Conservation (phyloP, 83 land plant species). For the Picea abies region DNA sequence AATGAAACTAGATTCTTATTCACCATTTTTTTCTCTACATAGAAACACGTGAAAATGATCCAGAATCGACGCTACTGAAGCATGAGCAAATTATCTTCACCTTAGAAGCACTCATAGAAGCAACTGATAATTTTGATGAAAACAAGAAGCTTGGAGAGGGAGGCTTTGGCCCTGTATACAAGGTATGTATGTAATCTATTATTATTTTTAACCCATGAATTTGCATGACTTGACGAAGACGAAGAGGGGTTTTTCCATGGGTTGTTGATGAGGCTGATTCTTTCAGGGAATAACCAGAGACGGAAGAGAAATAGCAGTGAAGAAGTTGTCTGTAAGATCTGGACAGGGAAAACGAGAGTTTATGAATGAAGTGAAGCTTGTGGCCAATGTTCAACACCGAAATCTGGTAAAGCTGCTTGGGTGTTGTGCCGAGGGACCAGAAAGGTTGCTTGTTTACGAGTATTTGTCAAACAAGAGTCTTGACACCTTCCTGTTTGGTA, state of each 20-base stretch:
- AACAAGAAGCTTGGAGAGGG: slow-evolving; percentile 1
- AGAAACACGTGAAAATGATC: too few species aligned
- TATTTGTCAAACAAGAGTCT: too few species aligned
- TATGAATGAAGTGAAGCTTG: too few species aligned
- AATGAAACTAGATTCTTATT: too few species aligned
- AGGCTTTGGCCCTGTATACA: slow-evolving; percentile 3
- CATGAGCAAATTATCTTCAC: neutral
- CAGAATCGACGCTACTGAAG: neutral
- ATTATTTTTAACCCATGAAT: too few species aligned
- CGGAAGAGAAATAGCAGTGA: neutral
- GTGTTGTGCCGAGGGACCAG: too few species aligned
- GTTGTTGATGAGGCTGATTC: neutral
- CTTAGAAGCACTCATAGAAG: neutral
- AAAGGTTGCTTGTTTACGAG: too few species aligned
- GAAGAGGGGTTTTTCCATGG: too few species aligned
- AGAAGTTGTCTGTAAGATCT: neutral
- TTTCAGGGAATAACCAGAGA: neutral
- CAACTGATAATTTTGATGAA: neutral
- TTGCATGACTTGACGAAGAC: too few species aligned
- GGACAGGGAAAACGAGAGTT: neutral
- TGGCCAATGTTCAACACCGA: too few species aligned
- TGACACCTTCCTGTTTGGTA: slow-evolving; percentile 2
- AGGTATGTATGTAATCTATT: neutral
- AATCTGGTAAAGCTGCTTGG: too few species aligned
- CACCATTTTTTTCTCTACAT: neutral